A percentile compares a stretch with the other conserved stretches of the same genome.
Evolutionary conservation across 495 filamentous ascomycete genomes (phyloP).

Genomic region (Oleoguttula mirabilis): DNA sequence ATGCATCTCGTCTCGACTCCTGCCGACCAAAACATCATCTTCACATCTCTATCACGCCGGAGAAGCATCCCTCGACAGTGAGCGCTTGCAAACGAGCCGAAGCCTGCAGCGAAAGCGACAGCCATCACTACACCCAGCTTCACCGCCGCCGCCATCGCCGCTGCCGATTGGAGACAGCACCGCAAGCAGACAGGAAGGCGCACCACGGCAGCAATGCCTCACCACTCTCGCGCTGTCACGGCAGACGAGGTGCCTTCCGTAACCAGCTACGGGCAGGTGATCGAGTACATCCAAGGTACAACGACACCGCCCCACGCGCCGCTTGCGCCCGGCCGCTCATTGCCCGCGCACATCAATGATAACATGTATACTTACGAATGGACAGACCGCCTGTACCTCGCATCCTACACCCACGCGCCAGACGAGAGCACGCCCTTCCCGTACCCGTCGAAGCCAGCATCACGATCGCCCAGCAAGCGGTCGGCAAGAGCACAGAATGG

Average conservation of each 20-base stretch:
- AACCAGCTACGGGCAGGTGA: conserved; percentile 54
- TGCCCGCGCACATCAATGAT: too few relatives aligned
- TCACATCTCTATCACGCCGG: too few relatives aligned
- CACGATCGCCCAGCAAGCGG: conserved; percentile 62
- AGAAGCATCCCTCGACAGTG: too few relatives aligned
- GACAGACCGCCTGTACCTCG: conserved; percentile 86
- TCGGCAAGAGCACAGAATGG: conserved; percentile 52
- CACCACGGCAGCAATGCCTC: conserved; percentile 21
- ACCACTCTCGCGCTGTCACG: conserved; percentile 4
- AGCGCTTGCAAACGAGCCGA: too few relatives aligned
- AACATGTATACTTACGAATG: conserved; percentile 11
- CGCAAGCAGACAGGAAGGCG: too few relatives aligned
- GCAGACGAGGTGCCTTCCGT: conserved; percentile 24
- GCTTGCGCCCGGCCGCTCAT: background rate
- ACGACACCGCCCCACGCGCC: too few relatives aligned
- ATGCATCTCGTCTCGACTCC: too few relatives aligned
- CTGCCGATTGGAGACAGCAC: too few relatives aligned
- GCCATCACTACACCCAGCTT: too few relatives aligned
- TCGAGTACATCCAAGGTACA: conserved; percentile 68
- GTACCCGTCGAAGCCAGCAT: conserved; percentile 47
- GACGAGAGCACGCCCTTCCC: conserved; percentile 75
- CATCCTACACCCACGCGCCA: conserved; percentile 75
- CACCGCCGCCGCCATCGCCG: too few relatives aligned
- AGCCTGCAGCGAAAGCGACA: too few relatives aligned
- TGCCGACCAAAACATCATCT: too few relatives aligned